Evolutionary conservation across 2,329 filamentous ascomycete genomes (phyloP), one percentile per base, ranked within the genome.

Genomic region (Lasiodiplodia sp.): DNA sequence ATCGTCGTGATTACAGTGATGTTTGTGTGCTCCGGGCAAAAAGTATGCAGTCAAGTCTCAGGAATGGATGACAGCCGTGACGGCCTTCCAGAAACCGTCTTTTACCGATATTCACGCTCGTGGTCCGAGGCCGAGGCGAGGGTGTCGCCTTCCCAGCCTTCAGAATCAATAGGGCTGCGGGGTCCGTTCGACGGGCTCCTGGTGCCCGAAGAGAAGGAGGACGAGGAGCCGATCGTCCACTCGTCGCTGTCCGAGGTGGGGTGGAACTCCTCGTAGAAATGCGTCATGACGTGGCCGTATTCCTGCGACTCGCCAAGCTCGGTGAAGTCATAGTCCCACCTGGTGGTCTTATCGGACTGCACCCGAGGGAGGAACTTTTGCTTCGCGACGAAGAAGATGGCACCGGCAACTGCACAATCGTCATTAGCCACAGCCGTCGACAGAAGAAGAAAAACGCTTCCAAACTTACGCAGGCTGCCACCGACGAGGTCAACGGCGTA

Each of bases 271-370:
- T 86, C 86, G 72, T 88, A 86, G 53, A 89, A 82, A 66, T 85
- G 85, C 64, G 87, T 83, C 71, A 89, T 79, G 69, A 83, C 86
- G 71, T 88, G 87, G 47, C 85, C 84, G 72, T 86, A 85, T 58
- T 84, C 81, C 69, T 82, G 77, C 21, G 81, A 80, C 69, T 96
- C 91, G 74, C 95, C 95, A 69, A 91, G 82, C 83, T 97, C 94
- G 70, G 97, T 90, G 73, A 94, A 97, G 75, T 97, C 94, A 81
- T 98, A 97, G 73, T 97, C 92, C 94, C 94, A 98, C 70, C 95
- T 89, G 81, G 92, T 93, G 73, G 87, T 86, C 86, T 97, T 97
- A 81, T 93, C 94, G 64, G 87, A 80, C 80, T 97, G 95, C 69
- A 92, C 86, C 70, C 91, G 89, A 4, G 95, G 94, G 53, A 98